Conservation (phyloP, 2,329 filamentous ascomycete species). For the Periconia sp. region DNA sequence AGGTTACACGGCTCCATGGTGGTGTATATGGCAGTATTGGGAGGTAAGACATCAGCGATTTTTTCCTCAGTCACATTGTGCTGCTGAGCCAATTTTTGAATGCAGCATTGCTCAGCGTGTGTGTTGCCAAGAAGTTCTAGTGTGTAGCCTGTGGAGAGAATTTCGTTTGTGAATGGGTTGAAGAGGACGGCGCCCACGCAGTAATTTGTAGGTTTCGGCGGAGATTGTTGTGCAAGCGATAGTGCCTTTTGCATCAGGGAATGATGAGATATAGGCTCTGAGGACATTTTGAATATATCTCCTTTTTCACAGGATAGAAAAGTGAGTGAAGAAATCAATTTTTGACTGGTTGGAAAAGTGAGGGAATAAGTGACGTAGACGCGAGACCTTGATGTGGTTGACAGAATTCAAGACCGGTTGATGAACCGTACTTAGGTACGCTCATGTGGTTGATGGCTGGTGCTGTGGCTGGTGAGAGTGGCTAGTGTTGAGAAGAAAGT, state of each 20-base stretch:
- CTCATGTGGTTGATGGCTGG: too few relatives aligned
- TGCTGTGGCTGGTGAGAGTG: neutral
- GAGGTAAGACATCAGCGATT: slow-evolving; percentile 55
- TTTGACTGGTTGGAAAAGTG: neutral
- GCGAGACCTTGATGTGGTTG: too few relatives aligned
- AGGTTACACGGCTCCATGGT: slow-evolving; percentile 86
- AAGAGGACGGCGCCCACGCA: slow-evolving; percentile 91
- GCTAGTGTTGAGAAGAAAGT: neutral
- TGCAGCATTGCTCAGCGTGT: slow-evolving; percentile 91
- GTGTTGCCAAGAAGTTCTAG: slow-evolving; percentile 91
- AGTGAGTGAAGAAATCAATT: neutral
- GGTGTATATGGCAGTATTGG: slow-evolving; percentile 73
- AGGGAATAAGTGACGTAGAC: slow-evolving; percentile 17
- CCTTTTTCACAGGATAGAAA: slow-evolving; percentile 6
- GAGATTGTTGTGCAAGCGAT: slow-evolving; percentile 73
- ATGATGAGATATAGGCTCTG: slow-evolving; percentile 14
- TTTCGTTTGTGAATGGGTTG: slow-evolving; percentile 55
- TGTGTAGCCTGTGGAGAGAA: slow-evolving; percentile 84
- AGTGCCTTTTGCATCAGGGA: slow-evolving; percentile 72
- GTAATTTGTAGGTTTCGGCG: slow-evolving; percentile 88
- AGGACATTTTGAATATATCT: neutral
- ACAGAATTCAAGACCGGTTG: too few relatives aligned
- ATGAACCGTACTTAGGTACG: too few relatives aligned
- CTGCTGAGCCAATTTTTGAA: slow-evolving; percentile 65
- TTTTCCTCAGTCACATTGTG: slow-evolving; percentile 53